Base-by-base conservation (phyloP, 345 rosid genomes). In the Camelina sativa region DNA sequence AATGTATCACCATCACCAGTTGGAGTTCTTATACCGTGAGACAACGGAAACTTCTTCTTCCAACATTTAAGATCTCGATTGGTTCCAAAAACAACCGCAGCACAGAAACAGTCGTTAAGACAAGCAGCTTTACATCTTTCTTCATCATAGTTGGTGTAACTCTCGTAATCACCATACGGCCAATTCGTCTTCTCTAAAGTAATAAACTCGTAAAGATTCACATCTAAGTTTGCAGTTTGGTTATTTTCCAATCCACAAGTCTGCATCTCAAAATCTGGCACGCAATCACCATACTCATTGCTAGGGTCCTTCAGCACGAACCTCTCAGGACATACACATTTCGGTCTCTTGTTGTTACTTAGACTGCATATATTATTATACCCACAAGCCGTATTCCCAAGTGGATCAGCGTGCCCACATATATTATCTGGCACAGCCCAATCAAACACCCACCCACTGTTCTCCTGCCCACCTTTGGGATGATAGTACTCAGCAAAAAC, bases 101-200 rank as follows among this genome's bases (percentile, higher is more conserved):
- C 87, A 34, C 94, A 91, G n/a, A 81, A 78, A 66, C 92, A 88
- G 64, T 84, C 93, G 8, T 2, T 48, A 78, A 86, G 61, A 78
- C 89, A 91, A 57, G 74, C 68, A 28, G 32, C 48, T 44, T 80
- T 73, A 81, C 88, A 88, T 65, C 74, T 70, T 35, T 83, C 85
- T 77, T 80, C 83, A 2, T 58, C 41, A 19, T 65, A 70, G 8
- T 30, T 16, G 4, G 4, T 0, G 50, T 65, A 83, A 15, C 15
- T 3, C 50, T 69, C 79, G 41, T 86, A 90, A 68, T 86, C 86
- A 2, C 72, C 62, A 0, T 9, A 0, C 0, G 84, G 81, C 85
- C 83, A 85, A 32, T 88, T 71, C 3, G 82, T 65, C 1, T 71
- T 54, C 7, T 13, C 11, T 85, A 82, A 56, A 16, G 9, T 74